These are phyloP conservation scores for Acacia acuminata DNA, from an alignment of 306 rosid genomes.

Conservation along the genomic window DNA sequence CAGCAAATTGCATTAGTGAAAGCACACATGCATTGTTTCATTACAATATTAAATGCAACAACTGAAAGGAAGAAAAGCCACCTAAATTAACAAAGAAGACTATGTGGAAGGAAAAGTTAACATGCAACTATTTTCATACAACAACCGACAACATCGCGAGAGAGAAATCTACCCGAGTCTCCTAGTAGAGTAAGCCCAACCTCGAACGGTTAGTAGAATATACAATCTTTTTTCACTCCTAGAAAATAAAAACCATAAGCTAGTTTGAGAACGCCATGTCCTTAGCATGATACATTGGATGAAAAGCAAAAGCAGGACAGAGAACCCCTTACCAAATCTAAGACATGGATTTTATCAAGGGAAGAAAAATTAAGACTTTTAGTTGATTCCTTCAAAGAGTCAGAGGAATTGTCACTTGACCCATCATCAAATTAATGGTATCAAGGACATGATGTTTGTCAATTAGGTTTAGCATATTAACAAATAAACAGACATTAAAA, in stretches of 20 bases:
- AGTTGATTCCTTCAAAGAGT: slow-evolving; percentile 44
- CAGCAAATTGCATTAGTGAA: slow-evolving; percentile 44
- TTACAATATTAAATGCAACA: slow-evolving; percentile 25
- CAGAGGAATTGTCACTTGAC: slow-evolving; percentile 49
- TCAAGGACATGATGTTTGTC: no score
- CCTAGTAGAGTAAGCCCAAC: slow-evolving; percentile 68
- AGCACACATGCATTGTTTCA: slow-evolving; percentile 15
- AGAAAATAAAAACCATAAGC: slow-evolving; percentile 20
- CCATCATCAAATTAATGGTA: no score
- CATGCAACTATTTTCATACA: slow-evolving; percentile 10
- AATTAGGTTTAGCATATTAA: no score
- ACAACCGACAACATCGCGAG: slow-evolving; percentile 12
- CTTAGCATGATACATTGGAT: slow-evolving; percentile 25
- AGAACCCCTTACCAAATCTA: slow-evolving; percentile 74
- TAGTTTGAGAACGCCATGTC: slow-evolving; percentile 28
- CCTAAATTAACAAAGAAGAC: slow-evolving; percentile 19
- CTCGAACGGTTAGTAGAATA: slow-evolving; percentile 85
- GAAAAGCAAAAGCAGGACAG: slow-evolving; percentile 20
- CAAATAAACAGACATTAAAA: no score
- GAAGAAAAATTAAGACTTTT: slow-evolving; percentile 58
- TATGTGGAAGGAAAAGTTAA: not conserved
- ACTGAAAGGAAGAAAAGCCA: slow-evolving; percentile 8
- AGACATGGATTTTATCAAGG: slow-evolving; percentile 59
- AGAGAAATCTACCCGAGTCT: slow-evolving; percentile 69
- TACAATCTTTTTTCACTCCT: slow-evolving; percentile 84